Evolutionary conservation across 768 basidiomycete genomes (phyloP).

Genomic region (Podaxis mareebaensis): DNA sequence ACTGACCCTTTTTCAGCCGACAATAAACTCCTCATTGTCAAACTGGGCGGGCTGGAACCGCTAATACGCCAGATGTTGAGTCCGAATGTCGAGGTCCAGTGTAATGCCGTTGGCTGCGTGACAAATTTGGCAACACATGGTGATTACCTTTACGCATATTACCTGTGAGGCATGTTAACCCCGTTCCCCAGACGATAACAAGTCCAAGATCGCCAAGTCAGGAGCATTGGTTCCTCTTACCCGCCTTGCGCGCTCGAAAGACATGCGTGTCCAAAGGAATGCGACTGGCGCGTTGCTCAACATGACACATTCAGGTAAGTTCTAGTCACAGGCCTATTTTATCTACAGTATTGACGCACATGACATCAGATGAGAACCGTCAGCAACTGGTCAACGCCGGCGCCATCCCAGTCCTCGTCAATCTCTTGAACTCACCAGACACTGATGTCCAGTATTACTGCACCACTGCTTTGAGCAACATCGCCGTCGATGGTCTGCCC

Average conservation of each 20-base stretch:
- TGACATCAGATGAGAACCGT: conserved; percentile 83
- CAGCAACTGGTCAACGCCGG: conserved; percentile 98
- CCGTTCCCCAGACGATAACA: conserved; percentile 83
- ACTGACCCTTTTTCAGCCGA: conserved; percentile 62
- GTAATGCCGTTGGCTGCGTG: conserved; percentile 98
- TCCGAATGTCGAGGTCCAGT: conserved; percentile 98
- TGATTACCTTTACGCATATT: conserved; percentile 35
- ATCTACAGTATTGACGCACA: conserved; percentile 8
- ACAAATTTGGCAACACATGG: conserved; percentile 99
- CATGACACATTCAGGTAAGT: conserved; percentile 96
- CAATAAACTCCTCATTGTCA: conserved; percentile 98
- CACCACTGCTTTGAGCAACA: conserved; percentile 97
- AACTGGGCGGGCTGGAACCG: conserved; percentile 95
- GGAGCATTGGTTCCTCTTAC: conserved; percentile 98
- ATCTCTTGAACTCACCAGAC: conserved; percentile 90
- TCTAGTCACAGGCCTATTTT: conserved; percentile 12
- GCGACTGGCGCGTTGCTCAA: conserved; percentile 97
- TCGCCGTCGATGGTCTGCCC: conserved; percentile 86
- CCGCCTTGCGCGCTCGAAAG: conserved; percentile 93
- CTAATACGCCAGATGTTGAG: conserved; percentile 98
- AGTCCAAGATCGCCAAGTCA: conserved; percentile 99
- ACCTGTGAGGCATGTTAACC: conserved; percentile 1
- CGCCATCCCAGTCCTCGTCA: conserved; percentile 95
- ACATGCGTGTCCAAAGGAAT: conserved; percentile 99
- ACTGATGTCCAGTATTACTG: conserved; percentile 99